Percentiles rank a stretch among this genome's conserved stretches.
These are phyloP conservation scores for Tripidium arundinaceum DNA, from an alignment of 202 grass and related monocot species.

Conservation along the genomic window DNA sequence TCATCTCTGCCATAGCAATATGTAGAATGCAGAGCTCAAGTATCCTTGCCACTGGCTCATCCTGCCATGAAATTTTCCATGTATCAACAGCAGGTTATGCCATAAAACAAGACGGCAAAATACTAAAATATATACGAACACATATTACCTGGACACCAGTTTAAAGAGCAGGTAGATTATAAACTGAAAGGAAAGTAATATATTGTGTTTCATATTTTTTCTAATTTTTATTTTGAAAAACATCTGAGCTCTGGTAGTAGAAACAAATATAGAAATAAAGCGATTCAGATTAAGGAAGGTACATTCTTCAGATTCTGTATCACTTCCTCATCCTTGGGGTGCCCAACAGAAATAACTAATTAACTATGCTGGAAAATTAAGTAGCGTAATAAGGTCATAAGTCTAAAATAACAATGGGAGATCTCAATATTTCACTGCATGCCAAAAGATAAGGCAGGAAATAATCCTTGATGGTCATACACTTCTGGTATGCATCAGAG, in stretches of 20 bases:
- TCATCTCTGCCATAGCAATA: conserved; percentile 98
- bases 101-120: neutral
- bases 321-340: neutral
- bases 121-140: neutral
- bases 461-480: neutral
- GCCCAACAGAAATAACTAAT: neutral
- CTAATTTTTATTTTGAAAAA: too few relatives aligned
- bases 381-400: neutral
- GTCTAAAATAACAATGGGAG: neutral
- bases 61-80: conserved; percentile 42
- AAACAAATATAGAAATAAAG: neutral
- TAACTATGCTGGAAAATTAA: neutral
- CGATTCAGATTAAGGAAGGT: neutral
- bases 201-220: too few relatives aligned
- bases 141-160: neutral
- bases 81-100: neutral
- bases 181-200: neutral
- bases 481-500: neutral
- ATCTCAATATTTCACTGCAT: too few relatives aligned
- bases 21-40: conserved; percentile 95
- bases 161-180: neutral
- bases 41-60: conserved; percentile 81
- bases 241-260: neutral
- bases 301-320: too few relatives aligned
- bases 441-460: neutral